Base-by-base conservation (phyloP, 2,329 filamentous ascomycete species). In the Diaporthe sp. region DNA sequence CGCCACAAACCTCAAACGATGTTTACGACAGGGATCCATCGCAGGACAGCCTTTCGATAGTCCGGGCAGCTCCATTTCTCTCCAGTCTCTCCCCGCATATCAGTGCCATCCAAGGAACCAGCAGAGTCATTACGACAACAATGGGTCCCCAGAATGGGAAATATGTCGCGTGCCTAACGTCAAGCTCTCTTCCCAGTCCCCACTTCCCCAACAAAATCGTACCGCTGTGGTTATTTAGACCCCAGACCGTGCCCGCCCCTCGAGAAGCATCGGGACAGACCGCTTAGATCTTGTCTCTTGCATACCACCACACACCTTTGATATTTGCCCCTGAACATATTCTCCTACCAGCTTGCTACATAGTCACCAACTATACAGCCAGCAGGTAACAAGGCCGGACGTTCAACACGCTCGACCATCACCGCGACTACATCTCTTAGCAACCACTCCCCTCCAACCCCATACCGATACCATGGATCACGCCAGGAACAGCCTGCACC, bases 161-260 rank as follows among this genome's bases (percentile, higher is more conserved):
- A 73, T 42, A 37, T 60, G 73, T 76, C 75, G 75, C 73, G 73
- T 76, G 75, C 57, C 47, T 70, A 70, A 75, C 70, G 44, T 68
- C 61, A 44, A 68, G 65, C 53, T 53, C 34, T 37, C 44, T 63
- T 34, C 34, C 55, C 28, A 42, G 53, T 65, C 63, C 42, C 58
- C 58, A 47, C 51, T 34, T 76, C 39, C 74, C 72, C 75, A 76
- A 67, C 72, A 76, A 55, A 74, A 75, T 72, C 73, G 51, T 63
- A 58, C 28, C 55, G 49, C 10, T 61, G n/a, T 75, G 68, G 28
- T 51, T 47, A 72, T 53, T 37, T 44, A 44, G 49, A 28, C 37
- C 44, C 47, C 44, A 70, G 65, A 28, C 65, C 49, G 51, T 55
- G 37, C 47, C 47, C 47, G 31, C 20, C 31, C 34, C n/a, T 42